These are phyloP conservation scores for Rutstroemia sp. DNA, from an alignment of 2,329 filamentous ascomycete genomes.

Conservation along the genomic window DNA sequence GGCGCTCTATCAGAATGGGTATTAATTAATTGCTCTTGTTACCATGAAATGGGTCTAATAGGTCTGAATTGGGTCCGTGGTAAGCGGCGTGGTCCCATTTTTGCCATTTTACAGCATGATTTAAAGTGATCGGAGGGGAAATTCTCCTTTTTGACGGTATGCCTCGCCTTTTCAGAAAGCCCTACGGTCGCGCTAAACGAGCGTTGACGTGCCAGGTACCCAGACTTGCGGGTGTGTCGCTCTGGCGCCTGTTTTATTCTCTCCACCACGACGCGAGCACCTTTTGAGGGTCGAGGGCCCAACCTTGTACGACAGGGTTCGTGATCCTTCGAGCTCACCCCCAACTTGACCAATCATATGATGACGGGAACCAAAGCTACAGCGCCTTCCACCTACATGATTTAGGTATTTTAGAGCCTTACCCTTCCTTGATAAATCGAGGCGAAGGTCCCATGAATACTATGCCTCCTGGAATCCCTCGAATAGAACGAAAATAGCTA, in stretches of 20 bases:
- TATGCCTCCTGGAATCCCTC: constrained; percentile 24
- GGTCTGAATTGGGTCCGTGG: constrained; percentile 7
- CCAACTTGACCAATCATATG: constrained; percentile 10
- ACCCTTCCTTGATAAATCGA: constrained; percentile 18
- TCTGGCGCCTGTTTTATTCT: constrained; percentile 11
- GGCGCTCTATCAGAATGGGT: constrained; percentile 1
- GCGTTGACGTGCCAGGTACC: constrained; percentile 30
- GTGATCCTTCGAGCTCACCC: constrained; percentile 5
- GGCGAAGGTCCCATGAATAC: constrained; percentile 22
- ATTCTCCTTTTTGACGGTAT: constrained; percentile 4
- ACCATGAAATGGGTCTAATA: not conserved
- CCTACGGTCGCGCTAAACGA: constrained; percentile 9
- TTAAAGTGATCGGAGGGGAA: constrained; percentile 6
- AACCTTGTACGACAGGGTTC: constrained; percentile 7
- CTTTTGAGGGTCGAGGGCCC: constrained; percentile 1
- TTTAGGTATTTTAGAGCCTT: constrained; percentile 24
- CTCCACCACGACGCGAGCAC: constrained; percentile 6
- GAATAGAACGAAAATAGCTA: constrained; percentile 25
- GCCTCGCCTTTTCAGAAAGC: constrained; percentile 7
- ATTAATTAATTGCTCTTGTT: constrained; percentile 1
- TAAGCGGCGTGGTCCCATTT: constrained; percentile 2
- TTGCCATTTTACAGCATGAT: too few relatives aligned
- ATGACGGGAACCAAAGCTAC: constrained; percentile 6
- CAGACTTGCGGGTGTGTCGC: constrained; percentile 26
- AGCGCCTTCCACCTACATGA: constrained; percentile 9